Conservation (phyloP, 2,329 filamentous ascomycete genomes). For the Ceratocystis alfenasii region DNA sequence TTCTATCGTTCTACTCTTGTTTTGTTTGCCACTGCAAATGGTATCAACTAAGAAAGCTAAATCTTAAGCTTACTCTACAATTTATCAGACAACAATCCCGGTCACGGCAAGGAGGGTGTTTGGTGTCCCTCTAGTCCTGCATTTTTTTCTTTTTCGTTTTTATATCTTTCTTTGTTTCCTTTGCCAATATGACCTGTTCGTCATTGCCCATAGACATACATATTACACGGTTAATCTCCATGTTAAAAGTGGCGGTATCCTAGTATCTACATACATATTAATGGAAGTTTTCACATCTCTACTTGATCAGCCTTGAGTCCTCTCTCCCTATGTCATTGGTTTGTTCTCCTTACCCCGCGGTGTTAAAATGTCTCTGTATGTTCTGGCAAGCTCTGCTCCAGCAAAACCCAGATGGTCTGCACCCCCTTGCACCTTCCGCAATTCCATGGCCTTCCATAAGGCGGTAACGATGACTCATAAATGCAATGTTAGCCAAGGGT, state of each 20-base stretch:
- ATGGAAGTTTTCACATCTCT: background rate
- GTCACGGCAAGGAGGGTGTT: background rate
- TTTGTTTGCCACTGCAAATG: background rate
- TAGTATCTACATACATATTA: slow-evolving; percentile 3
- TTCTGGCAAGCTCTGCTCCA: too few species aligned
- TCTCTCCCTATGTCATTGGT: too few species aligned
- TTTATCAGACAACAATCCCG: background rate
- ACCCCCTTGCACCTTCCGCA: too few species aligned
- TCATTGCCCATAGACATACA: background rate
- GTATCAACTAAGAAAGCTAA: background rate
- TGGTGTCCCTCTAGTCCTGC: background rate
- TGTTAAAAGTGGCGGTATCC: background rate
- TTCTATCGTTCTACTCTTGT: background rate
- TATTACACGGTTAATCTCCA: background rate
- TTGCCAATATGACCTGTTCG: background rate
- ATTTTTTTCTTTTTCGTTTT: background rate
- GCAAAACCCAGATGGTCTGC: too few species aligned
- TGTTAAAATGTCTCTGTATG: too few species aligned
- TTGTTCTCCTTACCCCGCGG: too few species aligned
- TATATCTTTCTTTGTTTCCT: background rate
- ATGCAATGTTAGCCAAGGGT: too few species aligned
- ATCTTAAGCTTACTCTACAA: background rate
- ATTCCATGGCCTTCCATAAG: too few species aligned
- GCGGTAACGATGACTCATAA: too few species aligned
- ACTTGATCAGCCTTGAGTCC: background rate